Evolutionary conservation across 768 basidiomycete genomes (phyloP).

Genomic region (Suillus sp.): DNA sequence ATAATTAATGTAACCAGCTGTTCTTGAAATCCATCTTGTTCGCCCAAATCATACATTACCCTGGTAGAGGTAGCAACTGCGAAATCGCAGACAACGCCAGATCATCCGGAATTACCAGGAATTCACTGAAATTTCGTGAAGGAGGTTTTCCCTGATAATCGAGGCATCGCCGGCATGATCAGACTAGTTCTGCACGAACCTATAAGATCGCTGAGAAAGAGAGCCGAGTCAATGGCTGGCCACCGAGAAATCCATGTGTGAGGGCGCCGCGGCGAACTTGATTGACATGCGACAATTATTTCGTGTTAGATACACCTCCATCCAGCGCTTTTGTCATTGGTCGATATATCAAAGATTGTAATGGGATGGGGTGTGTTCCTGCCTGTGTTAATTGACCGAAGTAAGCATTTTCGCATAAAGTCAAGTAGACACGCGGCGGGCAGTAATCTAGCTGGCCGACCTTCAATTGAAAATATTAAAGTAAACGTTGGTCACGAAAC

Average conservation of each 20-base stretch:
- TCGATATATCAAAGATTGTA: no score
- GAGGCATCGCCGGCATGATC: no score
- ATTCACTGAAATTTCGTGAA: no score
- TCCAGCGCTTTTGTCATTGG: background rate
- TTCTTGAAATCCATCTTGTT: background rate
- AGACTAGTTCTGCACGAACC: background rate
- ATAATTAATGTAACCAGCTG: no score
- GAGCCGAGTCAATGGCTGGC: background rate
- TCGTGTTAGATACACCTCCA: background rate
- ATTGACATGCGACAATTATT: background rate
- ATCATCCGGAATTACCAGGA: no score
- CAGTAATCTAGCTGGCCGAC: no score
- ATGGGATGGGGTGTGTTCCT: background rate
- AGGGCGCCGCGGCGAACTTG: background rate
- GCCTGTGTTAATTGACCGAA: background rate
- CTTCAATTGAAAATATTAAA: background rate
- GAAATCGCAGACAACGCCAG: background rate
- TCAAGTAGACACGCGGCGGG: background rate
- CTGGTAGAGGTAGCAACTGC: background rate
- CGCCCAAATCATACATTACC: background rate
- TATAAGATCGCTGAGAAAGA: background rate
- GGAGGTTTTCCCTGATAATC: no score
- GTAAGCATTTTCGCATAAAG: background rate
- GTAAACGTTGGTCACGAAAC: background rate
- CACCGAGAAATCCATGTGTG: background rate